Evolutionary conservation across 192 early-diverging fungal genomes (phyloP).

Genomic region (Powellomyces hirtus): DNA sequence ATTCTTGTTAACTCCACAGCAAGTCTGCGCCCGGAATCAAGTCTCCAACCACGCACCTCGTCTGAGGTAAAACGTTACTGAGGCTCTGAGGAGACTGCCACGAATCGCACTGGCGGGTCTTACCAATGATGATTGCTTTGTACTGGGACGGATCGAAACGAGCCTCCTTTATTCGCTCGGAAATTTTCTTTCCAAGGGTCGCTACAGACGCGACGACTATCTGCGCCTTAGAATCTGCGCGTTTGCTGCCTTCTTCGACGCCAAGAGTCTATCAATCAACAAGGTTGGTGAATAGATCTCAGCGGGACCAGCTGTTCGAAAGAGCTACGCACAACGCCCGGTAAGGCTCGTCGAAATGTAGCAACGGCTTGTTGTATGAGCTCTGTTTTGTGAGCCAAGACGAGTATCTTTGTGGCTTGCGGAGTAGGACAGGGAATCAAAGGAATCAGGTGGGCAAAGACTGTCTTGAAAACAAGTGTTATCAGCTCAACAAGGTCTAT

Average conservation of each 20-base stretch:
- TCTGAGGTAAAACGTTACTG: too few relatives aligned
- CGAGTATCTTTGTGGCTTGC: conserved; percentile 70
- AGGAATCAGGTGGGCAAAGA: conserved; percentile 80
- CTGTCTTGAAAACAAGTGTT: conserved; percentile 41
- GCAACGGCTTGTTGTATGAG: conserved; percentile 75
- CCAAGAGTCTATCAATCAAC: conserved; percentile 26
- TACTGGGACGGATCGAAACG: conserved; percentile 72
- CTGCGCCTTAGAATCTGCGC: conserved; percentile 58
- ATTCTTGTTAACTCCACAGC: neutral
- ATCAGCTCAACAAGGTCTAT: neutral
- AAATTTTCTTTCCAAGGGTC: conserved; percentile 1
- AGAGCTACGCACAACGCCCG: conserved; percentile 54
- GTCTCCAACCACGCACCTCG: neutral
- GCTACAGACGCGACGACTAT: conserved; percentile 61
- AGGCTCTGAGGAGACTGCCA: too few relatives aligned
- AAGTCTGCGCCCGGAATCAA: neutral
- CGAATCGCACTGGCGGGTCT: conserved; percentile 15
- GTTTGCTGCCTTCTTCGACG: conserved; percentile 44
- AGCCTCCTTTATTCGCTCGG: conserved; percentile 44
- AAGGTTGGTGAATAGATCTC: too few relatives aligned
- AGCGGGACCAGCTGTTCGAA: too few relatives aligned
- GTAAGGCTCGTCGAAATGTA: conserved; percentile 63
- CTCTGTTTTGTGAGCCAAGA: conserved; percentile 89
- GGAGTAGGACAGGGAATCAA: conserved; percentile 58
- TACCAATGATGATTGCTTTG: conserved; percentile 89